Percentiles rank a stretch among this genome's conserved stretches.
Evolutionary conservation across 441 rosid species (phyloP).

Genomic region (Breynia disticha): DNA sequence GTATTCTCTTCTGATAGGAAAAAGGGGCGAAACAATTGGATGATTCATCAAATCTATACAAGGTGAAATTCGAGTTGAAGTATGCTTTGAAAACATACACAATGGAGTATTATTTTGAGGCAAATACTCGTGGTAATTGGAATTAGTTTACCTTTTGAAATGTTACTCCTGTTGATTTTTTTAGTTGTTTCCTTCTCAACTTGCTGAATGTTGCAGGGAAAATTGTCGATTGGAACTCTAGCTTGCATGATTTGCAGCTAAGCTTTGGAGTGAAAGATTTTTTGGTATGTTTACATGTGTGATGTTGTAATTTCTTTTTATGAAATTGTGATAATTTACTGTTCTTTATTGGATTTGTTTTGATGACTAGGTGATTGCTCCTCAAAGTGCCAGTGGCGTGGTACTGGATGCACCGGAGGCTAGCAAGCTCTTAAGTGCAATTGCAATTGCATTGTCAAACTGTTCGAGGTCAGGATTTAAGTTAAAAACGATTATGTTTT

Average conservation of each 20-base stretch:
- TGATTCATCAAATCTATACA: slow-evolving; percentile 44
- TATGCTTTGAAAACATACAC: slow-evolving; percentile 63
- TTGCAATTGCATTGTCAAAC: slow-evolving; percentile 89
- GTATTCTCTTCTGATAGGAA: slow-evolving; percentile 39
- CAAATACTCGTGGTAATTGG: slow-evolving; percentile 36
- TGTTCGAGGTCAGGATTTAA: slow-evolving; percentile 62
- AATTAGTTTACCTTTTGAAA: slow-evolving; percentile 4
- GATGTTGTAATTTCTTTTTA: slow-evolving; percentile 10
- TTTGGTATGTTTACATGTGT: slow-evolving; percentile 55
- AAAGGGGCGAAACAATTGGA: slow-evolving; percentile 74
- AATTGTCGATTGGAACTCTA: slow-evolving; percentile 48
- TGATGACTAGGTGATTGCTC: slow-evolving; percentile 64
- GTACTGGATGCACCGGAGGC: slow-evolving; percentile 93
- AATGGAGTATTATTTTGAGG: slow-evolving; percentile 81
- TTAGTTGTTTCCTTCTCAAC: slow-evolving; percentile 20
- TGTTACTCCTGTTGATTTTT: neutral
- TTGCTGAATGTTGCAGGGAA: slow-evolving; percentile 45
- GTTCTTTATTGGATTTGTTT: slow-evolving; percentile 11
- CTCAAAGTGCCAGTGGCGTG: slow-evolving; percentile 98
- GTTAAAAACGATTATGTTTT: slow-evolving; percentile 16
- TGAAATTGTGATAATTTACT: slow-evolving; percentile 1
- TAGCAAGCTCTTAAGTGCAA: slow-evolving; percentile 87
- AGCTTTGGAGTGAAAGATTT: slow-evolving; percentile 94
- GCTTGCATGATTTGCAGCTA: slow-evolving; percentile 83
- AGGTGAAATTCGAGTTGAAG: slow-evolving; percentile 67